A percentile compares a stretch with the other conserved stretches of the same genome.
Evolutionary conservation across 1,284 basidiomycete genomes (phyloP).

Genomic region (Schizopora paradoxa): DNA sequence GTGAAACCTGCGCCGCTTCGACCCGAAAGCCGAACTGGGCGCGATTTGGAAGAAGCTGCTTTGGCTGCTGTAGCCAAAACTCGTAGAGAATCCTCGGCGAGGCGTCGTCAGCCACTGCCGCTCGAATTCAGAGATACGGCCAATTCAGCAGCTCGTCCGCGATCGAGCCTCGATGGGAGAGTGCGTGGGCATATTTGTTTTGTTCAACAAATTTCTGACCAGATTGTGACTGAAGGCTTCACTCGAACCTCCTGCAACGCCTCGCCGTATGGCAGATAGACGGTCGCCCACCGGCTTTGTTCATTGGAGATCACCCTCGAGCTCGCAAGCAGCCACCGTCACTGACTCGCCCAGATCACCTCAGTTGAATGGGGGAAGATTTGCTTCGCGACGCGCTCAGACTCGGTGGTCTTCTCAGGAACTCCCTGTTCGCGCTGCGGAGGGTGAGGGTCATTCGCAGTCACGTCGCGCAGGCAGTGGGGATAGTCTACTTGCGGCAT

Average conservation of each 20-base stretch:
- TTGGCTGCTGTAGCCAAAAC: conserved; percentile 56
- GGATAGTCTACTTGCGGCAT: conserved; percentile 49
- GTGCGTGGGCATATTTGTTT: neutral
- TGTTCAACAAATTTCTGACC: neutral
- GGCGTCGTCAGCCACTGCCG: conserved; percentile 52
- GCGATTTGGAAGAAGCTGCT: conserved; percentile 47
- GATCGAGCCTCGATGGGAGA: conserved; percentile 1
- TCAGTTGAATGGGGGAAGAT: conserved; percentile 43
- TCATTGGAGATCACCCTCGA: conserved; percentile 23
- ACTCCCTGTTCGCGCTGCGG: too few relatives aligned
- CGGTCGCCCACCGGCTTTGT: conserved; percentile 5
- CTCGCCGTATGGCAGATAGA: conserved; percentile 7
- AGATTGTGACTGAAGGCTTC: conserved; percentile 4
- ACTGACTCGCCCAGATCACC: conserved; percentile 20
- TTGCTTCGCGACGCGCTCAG: conserved; percentile 44
- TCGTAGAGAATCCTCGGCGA: conserved; percentile 34
- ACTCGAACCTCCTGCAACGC: conserved; percentile 10
- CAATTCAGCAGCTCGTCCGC: too few relatives aligned
- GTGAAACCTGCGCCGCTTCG: too few relatives aligned
- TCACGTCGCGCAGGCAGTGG: conserved; percentile 56
- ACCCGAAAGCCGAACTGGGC: conserved; percentile 20
- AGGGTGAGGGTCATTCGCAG: conserved; percentile 37
- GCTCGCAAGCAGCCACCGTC: conserved; percentile 14
- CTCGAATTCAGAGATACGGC: conserved; percentile 58
- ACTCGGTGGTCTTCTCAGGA: conserved; percentile 48